Evolutionary conservation across 2,329 filamentous ascomycete species (phyloP), one percentile per base, ranked within the genome.

Genomic region (Diaporthe ilicicola): DNA sequence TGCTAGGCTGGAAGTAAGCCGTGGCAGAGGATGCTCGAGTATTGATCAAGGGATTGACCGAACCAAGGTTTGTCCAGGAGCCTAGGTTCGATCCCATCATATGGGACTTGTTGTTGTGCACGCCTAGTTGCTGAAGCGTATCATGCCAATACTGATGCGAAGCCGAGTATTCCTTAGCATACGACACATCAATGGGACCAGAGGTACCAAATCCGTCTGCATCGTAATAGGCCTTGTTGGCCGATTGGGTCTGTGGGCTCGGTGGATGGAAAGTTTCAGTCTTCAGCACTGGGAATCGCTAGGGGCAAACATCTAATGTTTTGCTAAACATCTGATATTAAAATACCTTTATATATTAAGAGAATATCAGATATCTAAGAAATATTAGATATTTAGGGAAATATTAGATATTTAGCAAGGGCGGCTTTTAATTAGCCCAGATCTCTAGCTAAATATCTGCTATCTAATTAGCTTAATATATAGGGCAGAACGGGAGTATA

Each of bases 1-100:
- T 77, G 69, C 83, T 75, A 1, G 84, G 83, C 67, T 79, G 84
- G 73, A 85, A 86, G 73, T 84, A 87, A 5, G 84, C 82, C 19
- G 83, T 77, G 4, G 83, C 84, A 44, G 85, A 83, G 80, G 13
- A 83, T 76, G 72, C 81, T 77, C 19, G 77, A 76, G 2, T 76
- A 75, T 1, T 76, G 71, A 70, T 86, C 78, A 4, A n/a, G 27
- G 59, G 19, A 85, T 68, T 1, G 83, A 86, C 73, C 78, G 79
- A 2, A 84, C 82, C 76, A 79, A 84, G 2, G 85, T 12, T 85
- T 85, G n/a, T 79, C 73, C 81, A 86, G 81, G 15, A 75, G 69
- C 5, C 85, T 84, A 15, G 77, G 13, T 64, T 64, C 78, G 73
- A 86, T 85, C 1, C 80, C 70, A 65, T 86, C 85, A 64, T 64